A percentile compares a stretch with the other conserved stretches of the same genome.
These are phyloP conservation scores for Termitomyces sp. DNA, from an alignment of 768 basidiomycete genomes.

Conservation along the genomic window DNA sequence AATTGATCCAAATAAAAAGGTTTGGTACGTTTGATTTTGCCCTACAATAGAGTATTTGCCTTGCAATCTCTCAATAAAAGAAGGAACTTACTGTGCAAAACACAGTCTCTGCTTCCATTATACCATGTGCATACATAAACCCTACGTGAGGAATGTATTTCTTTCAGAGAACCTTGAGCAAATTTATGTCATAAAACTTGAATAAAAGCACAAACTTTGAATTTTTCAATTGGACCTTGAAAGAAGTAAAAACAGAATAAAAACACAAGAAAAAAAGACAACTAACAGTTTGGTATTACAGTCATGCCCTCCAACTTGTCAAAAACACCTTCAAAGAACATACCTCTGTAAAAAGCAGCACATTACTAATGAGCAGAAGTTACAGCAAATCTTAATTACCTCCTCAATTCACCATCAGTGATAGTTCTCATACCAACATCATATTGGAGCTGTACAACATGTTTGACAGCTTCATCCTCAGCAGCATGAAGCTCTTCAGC, in stretches of 20 bases:
- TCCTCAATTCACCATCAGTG: constrained; percentile 56
- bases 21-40: constrained; percentile 57
- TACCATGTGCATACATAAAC: constrained; percentile 34
- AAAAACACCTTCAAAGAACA: constrained; percentile 65
- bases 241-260: background rate
- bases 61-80: constrained; percentile 5
- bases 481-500: constrained; percentile 37
- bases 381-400: constrained; percentile 14
- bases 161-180: constrained; percentile 17
- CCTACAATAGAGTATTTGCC: constrained; percentile 27
- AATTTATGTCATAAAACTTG: background rate
- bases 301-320: constrained; percentile 63
- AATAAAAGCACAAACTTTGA: constrained; percentile 36
- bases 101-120: constrained; percentile 32
- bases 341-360: constrained; percentile 29
- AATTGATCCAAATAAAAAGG: constrained; percentile 64
- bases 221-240: constrained; percentile 39
- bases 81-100: constrained; percentile 35
- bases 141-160: constrained; percentile 43
- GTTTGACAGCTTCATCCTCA: constrained; percentile 50
- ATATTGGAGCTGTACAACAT: constrained; percentile 49
- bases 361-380: background rate
- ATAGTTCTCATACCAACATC: constrained; percentile 53
- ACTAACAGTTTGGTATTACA: constrained; percentile 42
- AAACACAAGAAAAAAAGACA: background rate